Conservation (phyloP, 306 rosid species). For the Rosa multiflora region DNA sequence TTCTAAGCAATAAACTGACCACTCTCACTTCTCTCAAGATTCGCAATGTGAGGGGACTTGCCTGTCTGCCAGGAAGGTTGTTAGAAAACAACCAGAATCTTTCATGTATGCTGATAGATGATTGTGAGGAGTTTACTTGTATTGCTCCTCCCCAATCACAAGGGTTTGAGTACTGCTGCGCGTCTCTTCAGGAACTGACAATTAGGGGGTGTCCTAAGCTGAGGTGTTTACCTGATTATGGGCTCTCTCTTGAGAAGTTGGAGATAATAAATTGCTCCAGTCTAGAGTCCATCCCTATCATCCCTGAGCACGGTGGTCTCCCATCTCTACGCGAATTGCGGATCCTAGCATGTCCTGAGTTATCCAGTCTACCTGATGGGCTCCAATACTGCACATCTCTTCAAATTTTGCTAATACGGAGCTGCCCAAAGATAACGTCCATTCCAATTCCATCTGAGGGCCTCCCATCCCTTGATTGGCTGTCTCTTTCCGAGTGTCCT, state of each 20-base stretch:
- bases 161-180: not conserved
- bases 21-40: not conserved
- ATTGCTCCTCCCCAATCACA: not conserved
- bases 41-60: not conserved
- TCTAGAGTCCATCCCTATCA: not conserved
- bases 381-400: not conserved
- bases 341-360: not conserved
- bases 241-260: not conserved
- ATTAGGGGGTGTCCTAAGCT: not conserved
- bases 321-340: not conserved
- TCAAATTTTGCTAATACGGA: fast-evolving
- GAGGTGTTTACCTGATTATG: not conserved
- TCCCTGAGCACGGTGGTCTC: not conserved
- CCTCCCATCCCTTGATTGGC: not conserved
- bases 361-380: not conserved
- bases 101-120: not conserved
- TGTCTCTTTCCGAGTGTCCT: not conserved
- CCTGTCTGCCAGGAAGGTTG: not conserved
- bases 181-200: not conserved
- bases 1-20: not conserved
- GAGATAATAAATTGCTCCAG: fast-evolving
- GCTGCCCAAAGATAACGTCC: not conserved
- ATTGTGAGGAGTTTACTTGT: not conserved
- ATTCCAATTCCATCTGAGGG: not conserved
- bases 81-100: not conserved